phyloP scores from a whole-genome alignment of 768 basidiomycete species.

The Suillus weaverae region DNA sequence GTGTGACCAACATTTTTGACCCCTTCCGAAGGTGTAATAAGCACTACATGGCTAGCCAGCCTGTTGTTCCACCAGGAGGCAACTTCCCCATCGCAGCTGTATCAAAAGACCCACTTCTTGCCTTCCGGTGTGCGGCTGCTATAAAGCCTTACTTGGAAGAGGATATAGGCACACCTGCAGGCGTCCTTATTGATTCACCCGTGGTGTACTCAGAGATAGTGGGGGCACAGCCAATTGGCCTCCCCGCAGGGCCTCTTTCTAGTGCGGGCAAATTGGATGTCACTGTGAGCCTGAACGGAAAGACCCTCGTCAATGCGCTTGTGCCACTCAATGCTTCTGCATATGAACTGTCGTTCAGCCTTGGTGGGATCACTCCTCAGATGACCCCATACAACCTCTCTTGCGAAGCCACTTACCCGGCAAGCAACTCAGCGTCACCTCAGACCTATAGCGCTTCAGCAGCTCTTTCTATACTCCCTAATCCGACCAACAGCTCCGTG shows the following conservation, averaged over 20 bases:
- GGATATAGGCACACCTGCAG: conserved; percentile 43
- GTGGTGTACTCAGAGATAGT: conserved; percentile 48
- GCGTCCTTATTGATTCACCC: conserved; percentile 53
- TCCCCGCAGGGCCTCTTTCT: conserved; percentile 19
- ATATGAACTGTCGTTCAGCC: conserved; percentile 48
- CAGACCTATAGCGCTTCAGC: conserved; percentile 48
- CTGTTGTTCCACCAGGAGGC: conserved; percentile 48
- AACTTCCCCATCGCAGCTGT: conserved; percentile 42
- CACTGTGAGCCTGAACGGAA: conserved; percentile 48
- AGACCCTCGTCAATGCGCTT: conserved; percentile 38
- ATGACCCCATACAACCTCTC: conserved; percentile 30
- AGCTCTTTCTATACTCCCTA: conserved; percentile 49
- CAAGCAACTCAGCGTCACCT: conserved; percentile 34
- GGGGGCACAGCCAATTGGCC: conserved; percentile 44
- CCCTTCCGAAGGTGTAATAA: conserved; percentile 50
- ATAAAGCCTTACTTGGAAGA: conserved; percentile 61
- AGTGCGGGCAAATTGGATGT: conserved; percentile 34
- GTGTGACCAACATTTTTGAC: background rate
- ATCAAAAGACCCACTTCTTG: conserved; percentile 46
- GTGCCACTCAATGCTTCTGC: conserved; percentile 56
- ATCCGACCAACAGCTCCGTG: conserved; percentile 52
- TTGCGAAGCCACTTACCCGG: conserved; percentile 28
- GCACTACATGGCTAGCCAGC: conserved; percentile 47
- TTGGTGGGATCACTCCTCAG: conserved; percentile 46
- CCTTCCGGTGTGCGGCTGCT: conserved; percentile 58